These are phyloP conservation scores for Cystofilobasidium ferigula DNA, from an alignment of 768 basidiomycete species.

Conservation along the genomic window DNA sequence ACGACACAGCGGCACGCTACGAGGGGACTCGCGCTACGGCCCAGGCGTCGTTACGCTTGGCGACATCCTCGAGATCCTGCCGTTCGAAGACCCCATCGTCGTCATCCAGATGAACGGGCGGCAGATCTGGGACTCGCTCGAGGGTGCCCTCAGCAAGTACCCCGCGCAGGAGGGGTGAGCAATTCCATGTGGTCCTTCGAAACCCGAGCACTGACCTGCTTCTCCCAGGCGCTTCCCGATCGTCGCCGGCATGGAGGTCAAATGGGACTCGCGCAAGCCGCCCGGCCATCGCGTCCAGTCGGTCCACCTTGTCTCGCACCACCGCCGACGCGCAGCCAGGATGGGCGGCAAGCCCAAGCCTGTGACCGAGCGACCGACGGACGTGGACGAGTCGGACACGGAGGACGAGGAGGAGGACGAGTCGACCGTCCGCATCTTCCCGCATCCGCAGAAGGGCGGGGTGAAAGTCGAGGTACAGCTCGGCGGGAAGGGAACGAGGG, in stretches of 20 bases:
- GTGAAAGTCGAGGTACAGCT: slow-evolving; percentile 35
- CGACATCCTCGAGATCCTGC: slow-evolving; percentile 62
- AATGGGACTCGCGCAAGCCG: slow-evolving; percentile 70
- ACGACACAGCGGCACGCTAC: slow-evolving; percentile 61
- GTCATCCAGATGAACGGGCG: slow-evolving; percentile 54
- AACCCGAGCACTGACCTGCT: neutral
- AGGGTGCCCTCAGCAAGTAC: slow-evolving; percentile 61
- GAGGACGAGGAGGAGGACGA: slow-evolving; percentile 37
- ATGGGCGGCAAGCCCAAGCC: no score
- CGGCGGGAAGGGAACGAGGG: slow-evolving; percentile 34
- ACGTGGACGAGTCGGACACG: slow-evolving; percentile 41
- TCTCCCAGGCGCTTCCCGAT: slow-evolving; percentile 70
- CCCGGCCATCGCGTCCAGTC: slow-evolving; percentile 63
- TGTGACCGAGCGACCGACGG: neutral
- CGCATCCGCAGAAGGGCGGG: slow-evolving; percentile 33
- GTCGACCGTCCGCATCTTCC: slow-evolving; percentile 15
- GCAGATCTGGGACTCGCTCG: slow-evolving; percentile 63
- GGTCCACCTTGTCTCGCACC: slow-evolving; percentile 39
- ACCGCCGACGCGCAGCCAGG: neutral
- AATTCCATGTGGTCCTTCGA: slow-evolving; percentile 6
- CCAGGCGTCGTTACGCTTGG: slow-evolving; percentile 70
- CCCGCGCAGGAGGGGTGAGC: slow-evolving; percentile 80
- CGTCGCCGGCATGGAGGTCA: slow-evolving; percentile 68
- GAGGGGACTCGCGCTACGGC: slow-evolving; percentile 75
- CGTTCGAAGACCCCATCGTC: slow-evolving; percentile 74